Base-by-base conservation (phyloP, 441 rosid genomes). In the Euphorbia corollata region DNA sequence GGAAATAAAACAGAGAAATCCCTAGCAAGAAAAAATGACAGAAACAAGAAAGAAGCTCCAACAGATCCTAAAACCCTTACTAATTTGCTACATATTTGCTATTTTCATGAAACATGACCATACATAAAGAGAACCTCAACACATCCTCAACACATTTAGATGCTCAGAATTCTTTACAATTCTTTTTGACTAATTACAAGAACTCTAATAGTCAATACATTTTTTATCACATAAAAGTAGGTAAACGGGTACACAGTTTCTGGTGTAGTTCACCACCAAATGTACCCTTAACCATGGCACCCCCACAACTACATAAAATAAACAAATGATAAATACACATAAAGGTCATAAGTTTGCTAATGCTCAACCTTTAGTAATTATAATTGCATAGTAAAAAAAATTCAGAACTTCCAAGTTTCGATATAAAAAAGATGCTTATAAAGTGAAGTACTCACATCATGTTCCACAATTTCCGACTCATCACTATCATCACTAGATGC, bases 391-490 rank as follows among this genome's bases (percentile, higher is more conserved):
- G 50, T 45, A 10, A 45, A 45, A 38, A 45, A 45, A 8, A 2
- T 36, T 12, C 16, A 45, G 50, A 54, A 8, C 58, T 0, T 9
- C 20, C 11, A 54, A 54, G 15, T 54, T 54, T 22, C 4, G 18
- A 64, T 67, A 62, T 41, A 54, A 30, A 19, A 20, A 22, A 56
- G 27, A 70, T 55, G 57, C 38, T 67, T 54, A 61, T 53, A 73
- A 45, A 16, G 3, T 9, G 65, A 66, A 74, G 68, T 56, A 84
- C 98, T 89, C 68, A 95, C 99, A 85, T 95, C 99, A 69, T 87
- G 96, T 79, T 92, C 98, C 74, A 87, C 71, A 64, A 84, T 78
- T 76, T 88, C 97, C 36, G 92, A 88, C 67, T 82, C 99, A 36
- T 82, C 90, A 63, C 87, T 82, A 66, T 89, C 96, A 73, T 92